Conservation (phyloP, 2,329 filamentous ascomycete genomes). For the Ophiosphaerella herpotricha region DNA sequence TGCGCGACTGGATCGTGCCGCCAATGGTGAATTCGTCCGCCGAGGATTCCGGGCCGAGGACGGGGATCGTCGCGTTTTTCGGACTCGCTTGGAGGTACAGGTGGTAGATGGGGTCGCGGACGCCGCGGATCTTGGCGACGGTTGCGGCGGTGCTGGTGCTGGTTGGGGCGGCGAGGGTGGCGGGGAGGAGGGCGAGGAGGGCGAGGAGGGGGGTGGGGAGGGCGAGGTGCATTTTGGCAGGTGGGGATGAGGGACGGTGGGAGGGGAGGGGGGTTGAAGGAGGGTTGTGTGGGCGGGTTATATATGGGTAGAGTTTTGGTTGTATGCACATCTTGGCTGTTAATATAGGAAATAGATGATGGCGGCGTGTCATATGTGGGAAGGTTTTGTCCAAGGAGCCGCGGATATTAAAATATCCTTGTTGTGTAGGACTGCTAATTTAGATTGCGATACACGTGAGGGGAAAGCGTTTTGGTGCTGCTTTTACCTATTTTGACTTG, state of each 20-base stretch:
- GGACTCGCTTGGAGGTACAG: conserved; percentile 57
- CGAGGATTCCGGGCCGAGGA: conserved; percentile 58
- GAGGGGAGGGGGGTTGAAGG: neutral
- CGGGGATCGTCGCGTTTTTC: conserved; percentile 50
- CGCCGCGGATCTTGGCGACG: conserved; percentile 57
- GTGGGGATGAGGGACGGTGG: neutral
- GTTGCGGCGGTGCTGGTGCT: conserved; percentile 40
- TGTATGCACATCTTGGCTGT: neutral
- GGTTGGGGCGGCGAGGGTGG: neutral
- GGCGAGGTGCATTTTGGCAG: neutral
- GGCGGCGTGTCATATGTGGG: no score
- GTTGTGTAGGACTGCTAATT: no score
- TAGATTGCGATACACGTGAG: no score
- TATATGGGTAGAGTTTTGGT: neutral
- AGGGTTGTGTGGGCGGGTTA: neutral
- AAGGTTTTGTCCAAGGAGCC: no score
- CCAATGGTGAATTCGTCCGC: conserved; percentile 58
- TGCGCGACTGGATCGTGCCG: conserved; percentile 56
- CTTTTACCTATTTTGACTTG: no score
- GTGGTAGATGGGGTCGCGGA: conserved; percentile 58
- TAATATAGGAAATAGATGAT: neutral
- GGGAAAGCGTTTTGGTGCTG: no score
- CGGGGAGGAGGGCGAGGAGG: neutral
- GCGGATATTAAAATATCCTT: no score
- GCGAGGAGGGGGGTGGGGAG: neutral